Percentiles rank a stretch among this genome's conserved stretches.
These are phyloP conservation scores for Aspergillus fumigatus DNA, from an alignment of 2,329 filamentous ascomycete genomes.

Conservation along the genomic window DNA sequence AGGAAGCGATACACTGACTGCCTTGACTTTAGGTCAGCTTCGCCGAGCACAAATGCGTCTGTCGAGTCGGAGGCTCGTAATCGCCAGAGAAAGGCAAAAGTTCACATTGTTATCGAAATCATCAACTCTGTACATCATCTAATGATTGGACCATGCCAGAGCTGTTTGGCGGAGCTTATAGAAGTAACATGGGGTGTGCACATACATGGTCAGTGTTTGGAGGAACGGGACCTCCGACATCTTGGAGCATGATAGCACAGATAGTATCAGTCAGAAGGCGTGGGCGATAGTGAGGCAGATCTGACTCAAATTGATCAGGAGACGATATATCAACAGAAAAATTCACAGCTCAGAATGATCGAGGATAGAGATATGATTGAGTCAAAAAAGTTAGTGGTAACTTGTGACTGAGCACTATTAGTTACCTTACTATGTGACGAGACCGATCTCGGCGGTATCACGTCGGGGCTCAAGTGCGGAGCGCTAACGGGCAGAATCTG, in stretches of 20 bases:
- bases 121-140: background rate
- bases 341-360: background rate
- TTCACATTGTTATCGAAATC: background rate
- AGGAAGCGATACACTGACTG: conserved; percentile 90
- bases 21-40: conserved; percentile 50
- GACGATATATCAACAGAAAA: background rate
- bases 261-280: conserved; percentile 1
- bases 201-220: conserved; percentile 73
- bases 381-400: background rate
- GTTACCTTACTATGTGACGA: background rate
- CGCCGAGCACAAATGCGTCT: background rate
- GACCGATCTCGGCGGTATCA: conserved; percentile 15
- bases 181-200: conserved; percentile 16
- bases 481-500: background rate
- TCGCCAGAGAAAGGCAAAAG: background rate
- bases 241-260: conserved; percentile 30
- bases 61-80: background rate
- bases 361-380: background rate
- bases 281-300: background rate
- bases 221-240: conserved; percentile 67
- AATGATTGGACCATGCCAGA: background rate
- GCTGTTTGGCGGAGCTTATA: conserved; percentile 12
- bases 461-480: background rate
- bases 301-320: background rate
- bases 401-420: background rate